Conservation (phyloP, 1,284 basidiomycete species). For the Pseudozyma sp. region DNA sequence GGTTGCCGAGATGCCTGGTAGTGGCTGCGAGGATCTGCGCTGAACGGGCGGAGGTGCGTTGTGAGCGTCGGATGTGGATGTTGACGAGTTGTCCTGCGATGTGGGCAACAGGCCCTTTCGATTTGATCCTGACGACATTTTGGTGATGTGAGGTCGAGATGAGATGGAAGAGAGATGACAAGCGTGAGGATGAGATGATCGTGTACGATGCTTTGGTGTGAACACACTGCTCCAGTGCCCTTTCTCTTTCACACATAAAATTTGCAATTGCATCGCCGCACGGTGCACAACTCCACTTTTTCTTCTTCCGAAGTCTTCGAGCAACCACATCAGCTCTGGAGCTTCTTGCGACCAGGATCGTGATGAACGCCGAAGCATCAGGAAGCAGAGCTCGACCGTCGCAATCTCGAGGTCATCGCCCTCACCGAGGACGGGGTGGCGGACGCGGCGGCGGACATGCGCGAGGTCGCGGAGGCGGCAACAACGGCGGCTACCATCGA, state of each 20-base stretch:
- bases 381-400: constrained; percentile 4
- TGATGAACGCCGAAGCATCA: constrained; percentile 12
- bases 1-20: constrained; percentile 64
- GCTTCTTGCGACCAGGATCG: neutral
- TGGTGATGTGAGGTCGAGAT: no score
- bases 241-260: no score
- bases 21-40: constrained; percentile 50
- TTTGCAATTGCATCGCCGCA: no score
- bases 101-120: constrained; percentile 51
- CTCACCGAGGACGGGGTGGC: constrained; percentile 12
- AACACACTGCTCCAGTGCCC: no score
- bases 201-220: no score
- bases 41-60: constrained; percentile 35
- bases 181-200: no score
- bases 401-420: constrained; percentile 9
- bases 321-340: no score
- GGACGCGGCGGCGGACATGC: constrained; percentile 10
- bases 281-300: no score
- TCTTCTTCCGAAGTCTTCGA: no score
- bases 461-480: constrained; percentile 8
- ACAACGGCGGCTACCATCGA: constrained; percentile 9
- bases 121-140: constrained; percentile 38
- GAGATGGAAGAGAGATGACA: no score
- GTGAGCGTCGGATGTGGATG: neutral
- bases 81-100: constrained; percentile 25